Conservation (phyloP, 2,329 filamentous ascomycete genomes). For the Colletotrichum kahawae region DNA sequence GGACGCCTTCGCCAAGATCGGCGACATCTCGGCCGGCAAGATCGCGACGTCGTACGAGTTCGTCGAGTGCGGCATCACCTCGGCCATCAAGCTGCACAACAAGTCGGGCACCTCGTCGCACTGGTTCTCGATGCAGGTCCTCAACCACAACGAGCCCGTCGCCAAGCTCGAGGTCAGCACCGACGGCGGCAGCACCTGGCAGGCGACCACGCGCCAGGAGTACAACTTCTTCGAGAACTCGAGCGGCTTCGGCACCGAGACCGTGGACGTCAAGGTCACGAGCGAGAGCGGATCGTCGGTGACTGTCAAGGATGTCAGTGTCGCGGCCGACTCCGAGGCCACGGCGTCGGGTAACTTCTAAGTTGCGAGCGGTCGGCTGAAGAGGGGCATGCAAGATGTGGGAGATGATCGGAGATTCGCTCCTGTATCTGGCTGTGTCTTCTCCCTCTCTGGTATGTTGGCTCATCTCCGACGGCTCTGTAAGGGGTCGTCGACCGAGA, state of each 20-base stretch:
- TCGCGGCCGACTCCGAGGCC: conserved; percentile 36
- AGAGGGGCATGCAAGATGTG: background rate
- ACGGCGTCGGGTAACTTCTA: conserved; percentile 37
- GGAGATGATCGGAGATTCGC: background rate
- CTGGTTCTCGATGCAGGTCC: conserved; percentile 59
- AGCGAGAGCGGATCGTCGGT: conserved; percentile 55
- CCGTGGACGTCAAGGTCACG: conserved; percentile 62
- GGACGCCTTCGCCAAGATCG: conserved; percentile 43
- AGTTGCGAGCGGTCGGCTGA: background rate
- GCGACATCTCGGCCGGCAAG: conserved; percentile 36
- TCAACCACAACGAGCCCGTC: conserved; percentile 65
- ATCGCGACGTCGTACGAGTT: conserved; percentile 40
- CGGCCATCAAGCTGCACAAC: conserved; percentile 47
- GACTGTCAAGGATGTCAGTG: conserved; percentile 54
- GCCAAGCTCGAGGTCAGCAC: conserved; percentile 63
- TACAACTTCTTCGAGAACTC: conserved; percentile 69
- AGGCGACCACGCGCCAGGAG: conserved; percentile 54
- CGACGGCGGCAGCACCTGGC: conserved; percentile 64
- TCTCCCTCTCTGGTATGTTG: background rate
- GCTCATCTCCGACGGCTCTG: background rate
- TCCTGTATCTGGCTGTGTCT: background rate
- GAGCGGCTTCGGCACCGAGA: conserved; percentile 58
- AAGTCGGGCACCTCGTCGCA: conserved; percentile 47
- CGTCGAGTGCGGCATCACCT: conserved; percentile 45
- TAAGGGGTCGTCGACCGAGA: background rate